These are phyloP conservation scores for Globomyces pollinis-pini DNA, from an alignment of 192 early-diverging fungal species.

Conservation along the genomic window DNA sequence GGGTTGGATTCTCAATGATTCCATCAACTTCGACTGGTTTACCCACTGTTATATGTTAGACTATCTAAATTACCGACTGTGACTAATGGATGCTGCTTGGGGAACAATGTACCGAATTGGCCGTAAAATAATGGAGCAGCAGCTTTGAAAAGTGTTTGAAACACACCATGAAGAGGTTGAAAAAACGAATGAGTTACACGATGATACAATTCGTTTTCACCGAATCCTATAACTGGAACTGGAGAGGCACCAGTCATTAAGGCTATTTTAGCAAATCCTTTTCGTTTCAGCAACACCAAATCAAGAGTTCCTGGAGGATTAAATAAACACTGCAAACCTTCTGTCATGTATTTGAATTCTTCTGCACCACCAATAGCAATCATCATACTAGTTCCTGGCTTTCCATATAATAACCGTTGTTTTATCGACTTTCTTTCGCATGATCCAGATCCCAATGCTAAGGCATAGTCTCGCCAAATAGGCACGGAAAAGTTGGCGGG, in stretches of 20 bases:
- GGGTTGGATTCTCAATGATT: slow-evolving; percentile 15
- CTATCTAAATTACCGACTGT: background rate
- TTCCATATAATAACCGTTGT: background rate
- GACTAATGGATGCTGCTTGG: background rate
- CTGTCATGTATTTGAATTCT: slow-evolving; percentile 39
- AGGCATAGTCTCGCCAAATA: slow-evolving; percentile 5
- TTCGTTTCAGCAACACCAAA: slow-evolving; percentile 2
- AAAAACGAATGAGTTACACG: background rate
- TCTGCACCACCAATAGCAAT: slow-evolving; percentile 9
- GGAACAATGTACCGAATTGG: background rate
- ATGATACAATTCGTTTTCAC: slow-evolving; percentile 8
- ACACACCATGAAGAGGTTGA: background rate
- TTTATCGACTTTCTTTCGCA: background rate
- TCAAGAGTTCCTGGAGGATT: background rate
- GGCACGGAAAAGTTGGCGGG: slow-evolving; percentile 9
- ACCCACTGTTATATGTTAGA: slow-evolving; percentile 9
- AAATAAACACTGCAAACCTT: background rate
- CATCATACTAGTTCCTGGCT: slow-evolving; percentile 6
- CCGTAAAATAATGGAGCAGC: slow-evolving; percentile 3
- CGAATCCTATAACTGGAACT: slow-evolving; percentile 7
- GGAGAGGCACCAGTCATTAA: background rate
- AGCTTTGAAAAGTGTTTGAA: background rate
- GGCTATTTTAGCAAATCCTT: slow-evolving; percentile 7
- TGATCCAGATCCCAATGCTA: slow-evolving; percentile 1
- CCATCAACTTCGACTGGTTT: slow-evolving; percentile 16